These are phyloP conservation scores for Penicillium sp. DNA, from an alignment of 2,329 filamentous ascomycete species.

Conservation along the genomic window DNA sequence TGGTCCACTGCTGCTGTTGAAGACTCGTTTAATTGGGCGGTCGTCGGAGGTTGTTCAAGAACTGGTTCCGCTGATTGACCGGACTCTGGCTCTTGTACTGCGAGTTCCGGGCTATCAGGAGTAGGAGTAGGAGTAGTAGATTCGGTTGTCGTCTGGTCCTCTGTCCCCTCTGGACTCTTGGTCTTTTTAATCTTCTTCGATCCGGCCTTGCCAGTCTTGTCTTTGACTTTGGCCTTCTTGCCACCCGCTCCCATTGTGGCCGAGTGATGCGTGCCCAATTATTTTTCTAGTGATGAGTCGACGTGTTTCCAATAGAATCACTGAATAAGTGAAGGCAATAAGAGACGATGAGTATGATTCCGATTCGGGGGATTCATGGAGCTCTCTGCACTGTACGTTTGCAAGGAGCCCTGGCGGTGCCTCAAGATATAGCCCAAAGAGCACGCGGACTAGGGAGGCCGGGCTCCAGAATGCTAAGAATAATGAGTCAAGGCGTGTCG, in stretches of 20 bases:
- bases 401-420: conserved; percentile 26
- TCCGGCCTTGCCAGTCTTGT: conserved; percentile 28
- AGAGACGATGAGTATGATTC: conserved; percentile 25
- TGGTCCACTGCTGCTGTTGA: conserved; percentile 10
- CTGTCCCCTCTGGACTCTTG: conserved; percentile 31
- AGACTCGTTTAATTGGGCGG: conserved; percentile 5
- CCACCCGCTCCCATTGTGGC: conserved; percentile 29
- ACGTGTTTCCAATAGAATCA: conserved; percentile 37
- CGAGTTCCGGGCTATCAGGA: conserved; percentile 19
- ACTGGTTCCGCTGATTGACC: conserved; percentile 12
- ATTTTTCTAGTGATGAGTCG: conserved; percentile 16
- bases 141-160: conserved; percentile 27
- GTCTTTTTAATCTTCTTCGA: conserved; percentile 36
- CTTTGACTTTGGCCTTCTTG: conserved; percentile 33
- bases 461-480: conserved; percentile 17
- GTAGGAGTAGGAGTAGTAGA: conserved; percentile 24
- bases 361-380: conserved; percentile 28
- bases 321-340: conserved; percentile 15
- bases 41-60: conserved; percentile 5
- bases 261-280: conserved; percentile 33
- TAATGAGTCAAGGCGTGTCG: conserved; percentile 18
- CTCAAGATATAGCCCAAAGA: conserved; percentile 35
- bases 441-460: conserved; percentile 19
- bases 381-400: conserved; percentile 33
- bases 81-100: conserved; percentile 21